These are phyloP conservation scores for Leishmania amazonensis DNA, from an alignment of 208 protist species.

Conservation along the genomic window DNA sequence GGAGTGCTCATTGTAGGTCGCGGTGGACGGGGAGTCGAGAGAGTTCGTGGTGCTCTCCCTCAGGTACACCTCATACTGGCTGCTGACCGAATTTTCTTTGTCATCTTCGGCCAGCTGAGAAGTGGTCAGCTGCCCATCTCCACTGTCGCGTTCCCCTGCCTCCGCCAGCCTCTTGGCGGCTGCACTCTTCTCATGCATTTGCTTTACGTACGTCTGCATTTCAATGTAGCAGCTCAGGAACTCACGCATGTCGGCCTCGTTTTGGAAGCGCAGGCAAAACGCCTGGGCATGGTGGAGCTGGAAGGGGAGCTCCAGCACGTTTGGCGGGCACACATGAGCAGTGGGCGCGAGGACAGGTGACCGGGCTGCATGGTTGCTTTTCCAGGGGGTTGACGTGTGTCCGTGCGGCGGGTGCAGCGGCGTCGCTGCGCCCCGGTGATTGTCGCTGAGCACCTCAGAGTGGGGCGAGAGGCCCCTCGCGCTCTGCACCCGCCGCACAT, in stretches of 20 bases:
- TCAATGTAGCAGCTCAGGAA: slow-evolving; percentile 19
- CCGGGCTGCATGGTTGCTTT: not conserved
- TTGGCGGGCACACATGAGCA: not conserved
- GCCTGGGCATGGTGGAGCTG: not conserved
- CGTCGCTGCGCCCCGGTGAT: not conserved
- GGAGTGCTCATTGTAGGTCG: slow-evolving; percentile 4
- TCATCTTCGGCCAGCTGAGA: not conserved
- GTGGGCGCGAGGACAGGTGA: not conserved
- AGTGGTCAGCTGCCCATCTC: too few species aligned
- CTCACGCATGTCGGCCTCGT: slow-evolving; percentile 14
- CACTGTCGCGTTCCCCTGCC: not conserved
- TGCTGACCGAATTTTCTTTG: not conserved
- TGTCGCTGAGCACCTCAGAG: not conserved
- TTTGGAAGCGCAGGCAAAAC: slow-evolving; percentile 24
- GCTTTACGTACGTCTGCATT: not conserved
- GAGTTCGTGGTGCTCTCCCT: not conserved
- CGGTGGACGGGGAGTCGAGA: slow-evolving; percentile 2
- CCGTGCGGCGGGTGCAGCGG: not conserved
- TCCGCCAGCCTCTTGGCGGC: not conserved
- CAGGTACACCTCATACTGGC: not conserved
- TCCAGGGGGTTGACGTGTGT: not conserved
- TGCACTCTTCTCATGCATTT: not conserved
- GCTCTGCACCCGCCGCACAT: not conserved
- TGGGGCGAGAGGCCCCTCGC: not conserved
- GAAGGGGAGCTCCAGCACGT: slow-evolving; percentile 15